A percentile compares a stretch with the other conserved stretches of the same genome.
Evolutionary conservation across 2,329 filamentous ascomycete genomes (phyloP).

Genomic region (Aspergillus spinulosporus): DNA sequence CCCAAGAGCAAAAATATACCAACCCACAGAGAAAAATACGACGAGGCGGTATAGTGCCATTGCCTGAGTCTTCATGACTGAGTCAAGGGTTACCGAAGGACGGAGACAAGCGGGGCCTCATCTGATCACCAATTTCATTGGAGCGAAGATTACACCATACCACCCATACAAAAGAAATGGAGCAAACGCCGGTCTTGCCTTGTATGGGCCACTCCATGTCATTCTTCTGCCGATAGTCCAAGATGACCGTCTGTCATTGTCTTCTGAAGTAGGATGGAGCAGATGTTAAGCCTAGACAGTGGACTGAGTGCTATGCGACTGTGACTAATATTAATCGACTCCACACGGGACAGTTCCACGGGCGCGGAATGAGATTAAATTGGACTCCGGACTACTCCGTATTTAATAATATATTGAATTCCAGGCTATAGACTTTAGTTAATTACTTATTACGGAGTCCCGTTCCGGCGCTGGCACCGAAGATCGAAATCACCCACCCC

Average conservation of each 20-base stretch:
- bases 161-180: too few relatives aligned
- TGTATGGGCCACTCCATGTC: background rate
- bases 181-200: too few relatives aligned
- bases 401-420: background rate
- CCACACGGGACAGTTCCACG: conserved; percentile 4
- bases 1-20: background rate
- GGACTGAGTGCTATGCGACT: too few relatives aligned
- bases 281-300: too few relatives aligned
- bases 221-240: background rate
- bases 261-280: background rate
- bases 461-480: conserved; percentile 1
- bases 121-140: conserved; percentile 4
- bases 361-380: background rate
- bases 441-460: too few relatives aligned
- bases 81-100: background rate
- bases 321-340: background rate
- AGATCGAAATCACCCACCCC: conserved; percentile 7
- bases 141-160: too few relatives aligned
- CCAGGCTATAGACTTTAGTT: background rate
- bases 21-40: background rate
- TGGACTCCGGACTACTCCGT: background rate
- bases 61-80: background rate
- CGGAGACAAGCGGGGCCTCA: background rate
- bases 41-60: background rate
- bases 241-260: too few relatives aligned